These are phyloP conservation scores for Acanthamoeba lenticulata DNA, from an alignment of 208 protist genomes.

Conservation along the genomic window DNA sequence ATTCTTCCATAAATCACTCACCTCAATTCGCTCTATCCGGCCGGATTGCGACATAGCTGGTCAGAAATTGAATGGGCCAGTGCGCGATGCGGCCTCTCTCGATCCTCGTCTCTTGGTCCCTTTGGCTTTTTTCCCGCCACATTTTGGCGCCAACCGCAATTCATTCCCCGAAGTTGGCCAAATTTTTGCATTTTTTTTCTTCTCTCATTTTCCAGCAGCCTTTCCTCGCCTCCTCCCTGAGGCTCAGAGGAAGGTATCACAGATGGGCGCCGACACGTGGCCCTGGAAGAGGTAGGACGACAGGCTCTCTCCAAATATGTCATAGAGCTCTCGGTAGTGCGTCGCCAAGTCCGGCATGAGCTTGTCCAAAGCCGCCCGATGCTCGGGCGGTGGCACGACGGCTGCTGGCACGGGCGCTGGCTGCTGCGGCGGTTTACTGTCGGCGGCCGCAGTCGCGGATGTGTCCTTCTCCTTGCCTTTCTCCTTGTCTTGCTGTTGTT, in stretches of 20 bases:
- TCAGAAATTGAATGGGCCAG: not conserved
- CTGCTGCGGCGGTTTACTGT: not conserved
- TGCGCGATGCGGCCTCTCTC: too few relatives aligned
- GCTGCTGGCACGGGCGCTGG: not conserved
- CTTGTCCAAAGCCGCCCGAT: constrained; percentile 39
- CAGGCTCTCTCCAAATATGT: constrained; percentile 70
- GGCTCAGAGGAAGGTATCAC: not conserved
- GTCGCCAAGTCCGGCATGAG: constrained; percentile 45
- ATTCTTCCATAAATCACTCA: not conserved
- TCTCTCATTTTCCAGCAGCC: not conserved
- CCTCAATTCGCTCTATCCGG: constrained; percentile 27
- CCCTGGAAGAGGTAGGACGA: constrained; percentile 34
- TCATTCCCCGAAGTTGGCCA: not conserved
- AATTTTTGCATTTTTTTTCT: not conserved
- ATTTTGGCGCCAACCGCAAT: not conserved
- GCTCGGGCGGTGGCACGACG: constrained; percentile 48
- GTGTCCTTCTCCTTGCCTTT: constrained; percentile 19
- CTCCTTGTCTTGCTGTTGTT: not conserved
- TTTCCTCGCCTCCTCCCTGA: too few relatives aligned
- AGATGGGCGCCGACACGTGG: not conserved
- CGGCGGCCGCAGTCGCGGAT: not conserved
- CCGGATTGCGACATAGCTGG: not conserved
- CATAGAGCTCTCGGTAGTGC: constrained; percentile 64
- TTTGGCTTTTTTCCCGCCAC: not conserved
- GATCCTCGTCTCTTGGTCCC: not conserved